These are phyloP conservation scores for Aristolochia fimbriata DNA, from an alignment of 164 flowering plant genomes.

Conservation along the genomic window DNA sequence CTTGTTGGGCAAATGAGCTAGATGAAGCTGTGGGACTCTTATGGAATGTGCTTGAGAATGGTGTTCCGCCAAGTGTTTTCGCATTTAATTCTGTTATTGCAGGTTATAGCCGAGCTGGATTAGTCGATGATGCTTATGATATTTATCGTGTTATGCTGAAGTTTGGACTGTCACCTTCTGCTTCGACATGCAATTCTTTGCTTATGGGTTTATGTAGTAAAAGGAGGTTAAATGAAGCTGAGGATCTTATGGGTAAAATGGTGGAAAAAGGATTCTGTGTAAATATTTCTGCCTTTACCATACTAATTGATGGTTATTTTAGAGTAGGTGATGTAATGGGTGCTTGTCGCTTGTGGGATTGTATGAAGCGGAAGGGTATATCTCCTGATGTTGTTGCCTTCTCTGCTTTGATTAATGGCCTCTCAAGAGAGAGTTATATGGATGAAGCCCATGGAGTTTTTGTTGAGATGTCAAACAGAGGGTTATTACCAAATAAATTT, in stretches of 20 bases:
- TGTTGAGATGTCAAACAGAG: constrained; percentile 50
- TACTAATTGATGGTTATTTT: constrained; percentile 68
- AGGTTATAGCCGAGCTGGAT: constrained; percentile 57
- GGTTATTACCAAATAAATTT: constrained; percentile 72
- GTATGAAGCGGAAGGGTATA: constrained; percentile 48
- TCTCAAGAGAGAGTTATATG: constrained; percentile 52
- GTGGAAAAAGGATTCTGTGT: constrained; percentile 47
- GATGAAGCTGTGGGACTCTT: constrained; percentile 59
- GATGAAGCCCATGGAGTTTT: constrained; percentile 56
- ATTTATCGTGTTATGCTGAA: constrained; percentile 43
- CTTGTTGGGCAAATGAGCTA: constrained; percentile 69
- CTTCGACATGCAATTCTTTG: constrained; percentile 67
- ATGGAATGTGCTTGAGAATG: constrained; percentile 54
- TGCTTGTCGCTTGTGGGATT: constrained; percentile 60
- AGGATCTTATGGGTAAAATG: constrained; percentile 50
- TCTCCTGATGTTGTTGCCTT: constrained; percentile 77
- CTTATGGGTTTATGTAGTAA: constrained; percentile 54
- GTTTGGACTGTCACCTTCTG: constrained; percentile 53
- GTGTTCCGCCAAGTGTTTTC: constrained; percentile 45
- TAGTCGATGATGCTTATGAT: constrained; percentile 52
- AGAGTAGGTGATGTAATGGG: constrained; percentile 39
- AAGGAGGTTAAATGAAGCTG: constrained; percentile 56
- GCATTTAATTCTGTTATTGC: constrained; percentile 77
- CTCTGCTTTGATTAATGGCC: constrained; percentile 77
- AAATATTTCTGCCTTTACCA: constrained; percentile 57